Conservation (phyloP, 2,329 filamentous ascomycete species). For the Mariannaea elegans region DNA sequence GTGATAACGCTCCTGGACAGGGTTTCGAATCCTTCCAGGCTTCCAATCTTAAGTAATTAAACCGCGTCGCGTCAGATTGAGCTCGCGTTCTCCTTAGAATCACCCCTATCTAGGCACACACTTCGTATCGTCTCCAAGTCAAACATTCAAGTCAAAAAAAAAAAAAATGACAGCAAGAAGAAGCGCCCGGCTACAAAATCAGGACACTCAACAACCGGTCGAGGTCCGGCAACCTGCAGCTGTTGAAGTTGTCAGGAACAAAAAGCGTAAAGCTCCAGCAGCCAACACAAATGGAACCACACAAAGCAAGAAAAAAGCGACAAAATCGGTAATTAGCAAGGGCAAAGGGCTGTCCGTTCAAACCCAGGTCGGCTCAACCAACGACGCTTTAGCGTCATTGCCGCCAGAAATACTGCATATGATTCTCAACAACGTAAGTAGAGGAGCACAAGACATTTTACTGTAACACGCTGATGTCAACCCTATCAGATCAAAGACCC, state of each 20-base stretch:
- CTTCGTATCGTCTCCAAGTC: background rate
- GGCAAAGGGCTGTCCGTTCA: background rate
- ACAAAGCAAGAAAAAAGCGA: background rate
- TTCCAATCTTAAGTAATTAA: background rate
- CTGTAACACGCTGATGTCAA: background rate
- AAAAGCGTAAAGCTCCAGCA: slow-evolving; percentile 18
- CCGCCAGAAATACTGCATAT: background rate
- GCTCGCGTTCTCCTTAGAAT: background rate
- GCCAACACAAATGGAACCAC: background rate
- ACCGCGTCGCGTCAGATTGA: background rate
- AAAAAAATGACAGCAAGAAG: slow-evolving; percentile 20
- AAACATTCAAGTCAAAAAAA: too few relatives aligned
- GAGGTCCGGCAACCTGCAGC: background rate
- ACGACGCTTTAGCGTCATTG: background rate
- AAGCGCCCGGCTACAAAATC: slow-evolving; percentile 22
- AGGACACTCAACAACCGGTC: background rate
- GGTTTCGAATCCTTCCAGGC: background rate
- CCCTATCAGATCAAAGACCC: slow-evolving; percentile 2
- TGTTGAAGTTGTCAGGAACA: background rate
- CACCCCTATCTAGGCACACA: background rate
- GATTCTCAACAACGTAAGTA: background rate
- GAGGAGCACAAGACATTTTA: background rate
- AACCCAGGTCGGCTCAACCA: background rate
- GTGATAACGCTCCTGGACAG: background rate
- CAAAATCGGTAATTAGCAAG: background rate